Conservation (phyloP, 2,329 filamentous ascomycete genomes). For the Chrysoporthe cubensis region DNA sequence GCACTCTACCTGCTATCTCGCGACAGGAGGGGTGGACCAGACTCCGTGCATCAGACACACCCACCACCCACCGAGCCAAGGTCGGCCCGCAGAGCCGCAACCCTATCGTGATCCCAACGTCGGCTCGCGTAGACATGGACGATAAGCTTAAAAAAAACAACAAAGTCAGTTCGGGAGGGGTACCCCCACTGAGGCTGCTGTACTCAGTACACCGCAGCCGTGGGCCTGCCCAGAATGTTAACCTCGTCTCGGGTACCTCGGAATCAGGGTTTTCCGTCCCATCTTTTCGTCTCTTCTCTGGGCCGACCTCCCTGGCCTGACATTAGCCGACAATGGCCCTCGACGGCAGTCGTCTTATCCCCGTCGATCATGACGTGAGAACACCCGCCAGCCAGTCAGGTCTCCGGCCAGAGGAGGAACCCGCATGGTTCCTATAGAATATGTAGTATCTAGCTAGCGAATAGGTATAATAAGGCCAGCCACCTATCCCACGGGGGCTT, state of each 20-base stretch:
- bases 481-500: neutral
- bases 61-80: neutral
- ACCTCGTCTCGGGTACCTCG: neutral
- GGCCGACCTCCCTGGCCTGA: neutral
- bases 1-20: neutral
- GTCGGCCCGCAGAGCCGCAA: constrained; percentile 22
- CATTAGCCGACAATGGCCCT: constrained; percentile 14
- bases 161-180: too few relatives aligned
- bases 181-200: too few relatives aligned
- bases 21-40: neutral
- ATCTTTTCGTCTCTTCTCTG: constrained; percentile 9
- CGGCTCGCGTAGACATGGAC: neutral
- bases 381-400: neutral
- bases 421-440: neutral
- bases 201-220: neutral
- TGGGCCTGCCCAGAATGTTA: neutral
- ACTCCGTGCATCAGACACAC: constrained; percentile 4
- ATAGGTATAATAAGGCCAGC: neutral
- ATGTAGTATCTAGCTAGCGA: neutral
- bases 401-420: too few relatives aligned
- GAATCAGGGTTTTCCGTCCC: neutral
- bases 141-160: neutral
- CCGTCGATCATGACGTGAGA: constrained; percentile 20
- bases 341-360: constrained; percentile 12
- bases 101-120: neutral